Base-by-base conservation (phyloP, 23 red algal species). In the Agarophyton chilense region DNA sequence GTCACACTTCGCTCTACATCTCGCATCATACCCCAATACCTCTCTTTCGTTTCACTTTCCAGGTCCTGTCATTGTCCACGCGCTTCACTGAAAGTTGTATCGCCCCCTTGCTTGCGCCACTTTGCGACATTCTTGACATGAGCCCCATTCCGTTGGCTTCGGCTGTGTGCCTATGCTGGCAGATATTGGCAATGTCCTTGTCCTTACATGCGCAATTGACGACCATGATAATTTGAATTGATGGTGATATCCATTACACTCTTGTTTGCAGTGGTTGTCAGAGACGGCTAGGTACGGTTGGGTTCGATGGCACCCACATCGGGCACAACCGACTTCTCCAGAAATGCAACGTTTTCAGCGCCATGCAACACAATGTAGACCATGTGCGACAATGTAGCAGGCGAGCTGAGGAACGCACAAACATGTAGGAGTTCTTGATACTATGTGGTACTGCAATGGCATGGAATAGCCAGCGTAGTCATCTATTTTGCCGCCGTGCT, bases 341-440 rank as follows among this genome's bases (percentile, higher is more conserved):
- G n/a, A 66, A 95, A 98, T 17, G 31, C 28, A n/a, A 84, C 81
- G 33, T 81, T 62, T 54, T 98, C 92, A 38, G 74, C 78, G 25
- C 96, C 96, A 44, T 90, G 92, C 77, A 98, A 62, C 40, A 89
- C 68, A 10, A 98, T 88, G 71, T 98, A 92, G 13, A 92, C 96
- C 96, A 98, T 98, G 55, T 98, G 96, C 8, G 93, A 95, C 34
- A 98, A 52, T 98, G 92, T 41, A 98, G 95, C 38, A 98, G 52
- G 22, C 96, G 92, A 4, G 96, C 92, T 24, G 92, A 95, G n/a
- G 79, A 72, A 56, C 96, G 86, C 28, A 98, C 96, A 45, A 87
- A 94, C 81, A 98, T 31, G 57, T 98, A 92, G 10, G 88, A 89
- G 0, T 89, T 89, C 80, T 92, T 98, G 73, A 98, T 98, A 21